A percentile compares a stretch with the other conserved stretches of the same genome.
These are phyloP conservation scores for Phytopythium delawarense DNA, from an alignment of 352 stramenopile genomes.

Conservation along the genomic window DNA sequence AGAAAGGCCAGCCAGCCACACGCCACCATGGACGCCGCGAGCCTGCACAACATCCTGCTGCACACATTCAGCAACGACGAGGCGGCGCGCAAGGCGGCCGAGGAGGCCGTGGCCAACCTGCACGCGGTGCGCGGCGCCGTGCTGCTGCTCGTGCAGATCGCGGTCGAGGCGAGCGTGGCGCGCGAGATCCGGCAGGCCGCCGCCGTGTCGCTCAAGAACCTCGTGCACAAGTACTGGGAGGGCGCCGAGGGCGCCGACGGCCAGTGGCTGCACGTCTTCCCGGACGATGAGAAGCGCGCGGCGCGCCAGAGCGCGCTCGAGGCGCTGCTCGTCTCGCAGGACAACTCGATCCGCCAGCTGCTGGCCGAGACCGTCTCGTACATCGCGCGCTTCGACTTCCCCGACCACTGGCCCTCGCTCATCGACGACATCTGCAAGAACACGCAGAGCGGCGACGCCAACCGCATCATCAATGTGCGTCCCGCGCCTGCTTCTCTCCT, in stretches of 20 bases:
- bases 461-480: constrained; percentile 74
- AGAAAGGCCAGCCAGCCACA: too few species aligned
- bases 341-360: constrained; percentile 49
- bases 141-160: constrained; percentile 80
- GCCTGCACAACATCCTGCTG: constrained; percentile 87
- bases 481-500: not conserved
- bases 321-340: constrained; percentile 39
- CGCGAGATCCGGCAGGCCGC: constrained; percentile 90
- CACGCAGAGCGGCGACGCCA: constrained; percentile 86
- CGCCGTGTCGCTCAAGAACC: constrained; percentile 95
- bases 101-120: constrained; percentile 69
- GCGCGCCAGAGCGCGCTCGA: constrained; percentile 74
- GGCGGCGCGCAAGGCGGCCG: constrained; percentile 63
- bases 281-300: constrained; percentile 59
- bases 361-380: constrained; percentile 94
- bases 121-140: constrained; percentile 72
- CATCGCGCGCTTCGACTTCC: constrained; percentile 95
- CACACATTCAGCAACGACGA: constrained; percentile 83
- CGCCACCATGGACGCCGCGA: constrained; percentile 78
- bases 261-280: constrained; percentile 65
- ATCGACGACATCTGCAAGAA: constrained; percentile 86
- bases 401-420: constrained; percentile 50
- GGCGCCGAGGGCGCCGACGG: constrained; percentile 66
- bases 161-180: constrained; percentile 60
- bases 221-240: constrained; percentile 94